Percentiles rank a stretch among this genome's conserved stretches.
Conservation (phyloP, 139 green algal genomes). For the Trebouxia sp. region DNA sequence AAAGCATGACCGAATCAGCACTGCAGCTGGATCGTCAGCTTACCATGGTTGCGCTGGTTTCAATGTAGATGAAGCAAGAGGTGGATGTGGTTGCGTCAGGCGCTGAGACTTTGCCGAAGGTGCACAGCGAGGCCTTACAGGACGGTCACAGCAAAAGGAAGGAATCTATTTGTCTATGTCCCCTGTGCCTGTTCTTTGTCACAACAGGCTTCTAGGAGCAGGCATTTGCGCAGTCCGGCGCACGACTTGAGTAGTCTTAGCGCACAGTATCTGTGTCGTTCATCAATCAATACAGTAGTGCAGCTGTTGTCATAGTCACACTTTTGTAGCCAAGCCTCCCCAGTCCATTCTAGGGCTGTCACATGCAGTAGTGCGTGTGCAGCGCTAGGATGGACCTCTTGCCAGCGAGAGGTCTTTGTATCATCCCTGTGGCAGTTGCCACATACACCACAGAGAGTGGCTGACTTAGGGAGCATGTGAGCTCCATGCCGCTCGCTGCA, state of each 20-base stretch:
- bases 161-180: background rate
- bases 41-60: background rate
- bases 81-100: background rate
- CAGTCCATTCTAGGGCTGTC: too few relatives aligned
- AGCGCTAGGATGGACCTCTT: background rate
- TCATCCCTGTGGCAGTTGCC: background rate
- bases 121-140: constrained; percentile 11
- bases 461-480: constrained; percentile 3
- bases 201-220: too few relatives aligned
- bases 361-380: background rate
- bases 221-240: too few relatives aligned
- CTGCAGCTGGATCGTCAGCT: background rate
- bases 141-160: too few relatives aligned
- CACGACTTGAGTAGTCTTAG: too few relatives aligned
- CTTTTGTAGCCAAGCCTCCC: too few relatives aligned
- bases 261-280: too few relatives aligned
- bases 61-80: background rate
- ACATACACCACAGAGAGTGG: background rate
- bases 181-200: background rate
- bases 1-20: background rate
- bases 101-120: background rate
- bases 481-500: constrained; percentile 19
- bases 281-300: too few relatives aligned
- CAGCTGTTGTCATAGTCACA: too few relatives aligned
- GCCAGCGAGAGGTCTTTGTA: background rate